Conservation (phyloP, 176 grass and related monocot species). For the Saccharum spontaneum region DNA sequence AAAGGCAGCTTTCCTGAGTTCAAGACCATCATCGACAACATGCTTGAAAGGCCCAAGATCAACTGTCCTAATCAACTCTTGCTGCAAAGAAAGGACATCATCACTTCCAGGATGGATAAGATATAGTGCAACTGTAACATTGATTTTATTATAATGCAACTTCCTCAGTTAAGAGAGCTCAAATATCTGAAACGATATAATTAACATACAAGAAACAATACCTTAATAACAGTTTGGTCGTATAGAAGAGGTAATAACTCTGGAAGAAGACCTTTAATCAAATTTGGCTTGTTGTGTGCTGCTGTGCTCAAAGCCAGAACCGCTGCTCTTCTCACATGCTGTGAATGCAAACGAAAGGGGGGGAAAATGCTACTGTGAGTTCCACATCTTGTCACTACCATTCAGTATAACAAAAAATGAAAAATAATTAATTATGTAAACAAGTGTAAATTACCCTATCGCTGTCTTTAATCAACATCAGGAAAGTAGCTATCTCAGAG, state of each 20-base stretch:
- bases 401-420: background rate
- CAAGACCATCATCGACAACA: conserved; percentile 87
- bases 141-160: background rate
- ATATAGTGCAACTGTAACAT: conserved; percentile 7
- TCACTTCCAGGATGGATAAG: conserved; percentile 10
- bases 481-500: conserved; percentile 72
- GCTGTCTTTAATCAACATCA: conserved; percentile 87
- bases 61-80: conserved; percentile 88
- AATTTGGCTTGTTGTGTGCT: conserved; percentile 91
- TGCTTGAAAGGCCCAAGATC: conserved; percentile 96
- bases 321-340: conserved; percentile 92
- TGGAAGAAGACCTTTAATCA: conserved; percentile 86
- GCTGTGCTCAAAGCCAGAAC: conserved; percentile 85
- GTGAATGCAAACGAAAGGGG: conserved; percentile 13
- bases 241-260: conserved; percentile 86
- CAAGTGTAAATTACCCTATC: conserved; percentile 59
- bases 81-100: conserved; percentile 44
- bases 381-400: background rate
- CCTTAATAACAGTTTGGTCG: conserved; percentile 93
- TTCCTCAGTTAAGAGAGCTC: background rate
- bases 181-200: conserved; percentile 1
- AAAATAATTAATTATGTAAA: background rate
- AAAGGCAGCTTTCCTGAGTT: conserved; percentile 92
- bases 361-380: background rate
- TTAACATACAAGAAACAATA: conserved; percentile 27